Evolutionary conservation across 2,329 filamentous ascomycete genomes (phyloP).

Genomic region (Didymella pinodella): DNA sequence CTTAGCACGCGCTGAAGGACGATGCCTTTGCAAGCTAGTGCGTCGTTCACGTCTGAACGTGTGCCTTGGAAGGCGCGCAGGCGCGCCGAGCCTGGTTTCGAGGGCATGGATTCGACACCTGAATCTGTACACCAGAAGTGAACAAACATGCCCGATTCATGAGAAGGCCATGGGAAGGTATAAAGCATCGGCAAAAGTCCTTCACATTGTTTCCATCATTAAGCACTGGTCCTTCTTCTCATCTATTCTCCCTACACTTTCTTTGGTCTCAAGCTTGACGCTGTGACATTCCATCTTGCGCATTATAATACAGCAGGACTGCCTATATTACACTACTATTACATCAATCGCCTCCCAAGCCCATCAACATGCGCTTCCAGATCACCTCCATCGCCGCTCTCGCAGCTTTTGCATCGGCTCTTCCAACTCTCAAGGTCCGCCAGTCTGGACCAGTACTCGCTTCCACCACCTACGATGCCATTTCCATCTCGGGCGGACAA

Average conservation of each 20-base stretch:
- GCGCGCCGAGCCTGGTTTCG: slow-evolving; percentile 11
- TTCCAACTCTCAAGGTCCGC: slow-evolving; percentile 33
- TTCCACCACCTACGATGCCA: slow-evolving; percentile 48
- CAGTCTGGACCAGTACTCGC: slow-evolving; percentile 38
- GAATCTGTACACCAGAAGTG: neutral
- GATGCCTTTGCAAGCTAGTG: slow-evolving; percentile 23
- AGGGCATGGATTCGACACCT: slow-evolving; percentile 2
- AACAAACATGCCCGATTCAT: slow-evolving; percentile 2
- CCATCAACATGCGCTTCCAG: slow-evolving; percentile 42
- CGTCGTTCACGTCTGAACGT: slow-evolving; percentile 20
- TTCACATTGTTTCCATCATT: slow-evolving; percentile 27
- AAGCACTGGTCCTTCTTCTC: slow-evolving; percentile 20
- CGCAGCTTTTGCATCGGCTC: slow-evolving; percentile 36
- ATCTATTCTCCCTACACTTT: slow-evolving; percentile 14
- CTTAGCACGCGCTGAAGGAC: slow-evolving; percentile 14
- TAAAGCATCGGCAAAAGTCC: slow-evolving; percentile 12
- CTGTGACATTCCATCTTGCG: slow-evolving; percentile 28
- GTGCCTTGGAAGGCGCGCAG: slow-evolving; percentile 14
- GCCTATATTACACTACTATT: slow-evolving; percentile 20
- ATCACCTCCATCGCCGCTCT: slow-evolving; percentile 39
- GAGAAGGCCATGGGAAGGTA: neutral
- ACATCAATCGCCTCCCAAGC: neutral
- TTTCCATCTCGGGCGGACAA: slow-evolving; percentile 61
- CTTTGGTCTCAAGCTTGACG: slow-evolving; percentile 40
- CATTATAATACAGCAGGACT: slow-evolving; percentile 38